Conservation (phyloP, 495 filamentous ascomycete genomes). For the Penicillium parvum region DNA sequence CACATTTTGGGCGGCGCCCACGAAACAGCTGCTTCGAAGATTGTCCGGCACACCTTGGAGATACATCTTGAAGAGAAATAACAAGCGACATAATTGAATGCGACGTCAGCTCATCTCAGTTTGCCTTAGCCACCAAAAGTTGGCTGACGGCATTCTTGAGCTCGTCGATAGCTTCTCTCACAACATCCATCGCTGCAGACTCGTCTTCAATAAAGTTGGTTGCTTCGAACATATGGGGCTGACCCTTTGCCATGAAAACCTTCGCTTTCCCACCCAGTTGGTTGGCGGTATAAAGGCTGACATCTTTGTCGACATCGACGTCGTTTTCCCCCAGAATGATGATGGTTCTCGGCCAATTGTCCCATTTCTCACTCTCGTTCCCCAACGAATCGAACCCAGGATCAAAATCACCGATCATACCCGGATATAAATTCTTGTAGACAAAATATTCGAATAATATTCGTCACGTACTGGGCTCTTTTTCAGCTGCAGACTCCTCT, state of each 20-base stretch:
- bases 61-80: too few relatives aligned
- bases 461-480: neutral
- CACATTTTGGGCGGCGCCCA: too few relatives aligned
- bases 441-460: neutral
- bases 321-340: neutral
- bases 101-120: too few relatives aligned
- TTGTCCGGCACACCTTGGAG: too few relatives aligned
- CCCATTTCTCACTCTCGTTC: neutral
- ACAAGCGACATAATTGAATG: too few relatives aligned
- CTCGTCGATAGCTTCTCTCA: neutral
- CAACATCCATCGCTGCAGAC: neutral
- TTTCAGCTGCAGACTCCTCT: neutral
- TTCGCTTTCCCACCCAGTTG: neutral
- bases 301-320: conserved; percentile 2
- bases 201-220: neutral
- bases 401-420: neutral
- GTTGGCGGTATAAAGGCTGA: neutral
- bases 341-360: neutral
- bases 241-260: neutral
- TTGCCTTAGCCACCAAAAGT: too few relatives aligned
- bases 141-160: neutral
- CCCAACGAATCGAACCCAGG: neutral
- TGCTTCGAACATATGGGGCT: conserved; percentile 1
- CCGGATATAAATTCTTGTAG: neutral
- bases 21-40: too few relatives aligned